Percentiles rank a stretch among this genome's conserved stretches.
These are phyloP conservation scores for Trametes villosa DNA, from an alignment of 768 basidiomycete species.

Conservation along the genomic window DNA sequence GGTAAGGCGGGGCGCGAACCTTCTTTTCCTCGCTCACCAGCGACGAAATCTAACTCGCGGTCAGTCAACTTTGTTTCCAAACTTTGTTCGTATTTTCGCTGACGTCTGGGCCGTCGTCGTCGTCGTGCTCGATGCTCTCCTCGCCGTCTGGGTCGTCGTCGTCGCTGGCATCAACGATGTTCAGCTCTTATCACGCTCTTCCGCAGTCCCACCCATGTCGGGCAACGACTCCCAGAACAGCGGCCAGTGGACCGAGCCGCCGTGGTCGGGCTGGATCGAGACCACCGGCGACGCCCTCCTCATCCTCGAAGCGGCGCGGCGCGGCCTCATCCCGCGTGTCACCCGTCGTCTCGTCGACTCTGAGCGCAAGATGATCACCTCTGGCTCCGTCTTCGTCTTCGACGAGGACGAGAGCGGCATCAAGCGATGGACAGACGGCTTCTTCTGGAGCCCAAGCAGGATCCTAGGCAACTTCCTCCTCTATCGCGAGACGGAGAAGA, in stretches of 20 bases:
- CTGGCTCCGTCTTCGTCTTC: conserved; percentile 95
- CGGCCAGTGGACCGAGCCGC: conserved; percentile 75
- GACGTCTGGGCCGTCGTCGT: conserved; percentile 38
- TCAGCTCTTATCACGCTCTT: conserved; percentile 17
- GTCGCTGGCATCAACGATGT: conserved; percentile 26
- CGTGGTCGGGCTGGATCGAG: conserved; percentile 94
- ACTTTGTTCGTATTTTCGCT: conserved; percentile 59
- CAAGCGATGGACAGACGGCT: conserved; percentile 98
- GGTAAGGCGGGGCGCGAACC: conserved; percentile 33
- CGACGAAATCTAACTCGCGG: conserved; percentile 64
- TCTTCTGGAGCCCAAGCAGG: conserved; percentile 91
- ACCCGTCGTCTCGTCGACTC: conserved; percentile 91
- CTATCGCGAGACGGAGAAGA: conserved; percentile 92
- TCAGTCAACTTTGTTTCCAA: conserved; percentile 74
- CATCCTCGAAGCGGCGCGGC: conserved; percentile 91
- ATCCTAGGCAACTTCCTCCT: conserved; percentile 95
- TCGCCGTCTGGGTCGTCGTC: conserved; percentile 24
- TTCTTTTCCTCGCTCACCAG: conserved; percentile 32
- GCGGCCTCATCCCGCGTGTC: conserved; percentile 89
- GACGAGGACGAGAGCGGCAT: conserved; percentile 98
- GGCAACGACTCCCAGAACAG: conserved; percentile 34
- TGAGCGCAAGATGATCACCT: conserved; percentile 91
- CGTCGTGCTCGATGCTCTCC: conserved; percentile 30
- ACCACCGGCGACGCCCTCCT: conserved; percentile 95
- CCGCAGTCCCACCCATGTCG: conserved; percentile 22